A percentile compares a stretch with the other conserved stretches of the same genome.
phyloP scores from a whole-genome alignment of 2,329 filamentous ascomycete species.

The Cytospora leucostoma region DNA sequence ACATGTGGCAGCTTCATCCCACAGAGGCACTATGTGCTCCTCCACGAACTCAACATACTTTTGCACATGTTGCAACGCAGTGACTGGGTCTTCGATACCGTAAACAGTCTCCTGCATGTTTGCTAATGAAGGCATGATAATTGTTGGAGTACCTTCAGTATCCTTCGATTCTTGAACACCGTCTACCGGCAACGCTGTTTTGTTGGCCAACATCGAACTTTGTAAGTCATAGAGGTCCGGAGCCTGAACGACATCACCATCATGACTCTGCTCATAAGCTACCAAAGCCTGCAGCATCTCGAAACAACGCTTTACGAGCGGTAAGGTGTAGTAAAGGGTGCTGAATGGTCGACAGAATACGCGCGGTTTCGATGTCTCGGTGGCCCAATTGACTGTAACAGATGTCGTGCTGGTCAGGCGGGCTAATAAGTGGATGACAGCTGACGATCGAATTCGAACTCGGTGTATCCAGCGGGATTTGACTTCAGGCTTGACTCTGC shows the following conservation, averaged over 20 bases:
- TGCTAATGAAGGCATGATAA: neutral
- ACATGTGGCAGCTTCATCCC: constrained; percentile 8
- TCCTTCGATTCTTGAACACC: neutral
- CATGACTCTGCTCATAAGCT: neutral
- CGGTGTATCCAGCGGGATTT: constrained; percentile 26
- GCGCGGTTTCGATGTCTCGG: constrained; percentile 18
- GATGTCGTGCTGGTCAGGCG: constrained; percentile 9
- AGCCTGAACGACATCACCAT: too few relatives aligned
- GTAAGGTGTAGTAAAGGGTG: constrained; percentile 25
- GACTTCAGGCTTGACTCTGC: neutral
- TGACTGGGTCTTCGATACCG: neutral
- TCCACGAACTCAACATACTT: constrained; percentile 18
- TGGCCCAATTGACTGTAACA: constrained; percentile 12
- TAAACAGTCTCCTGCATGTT: neutral
- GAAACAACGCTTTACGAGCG: constrained; percentile 22
- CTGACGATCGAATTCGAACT: constrained; percentile 30
- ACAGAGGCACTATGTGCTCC: constrained; percentile 13
- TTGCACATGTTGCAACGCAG: neutral
- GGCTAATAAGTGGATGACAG: constrained; percentile 26
- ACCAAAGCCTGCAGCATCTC: neutral
- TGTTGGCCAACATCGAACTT: neutral
- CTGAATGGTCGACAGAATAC: constrained; percentile 30
- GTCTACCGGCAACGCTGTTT: neutral
- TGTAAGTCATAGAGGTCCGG: neutral
- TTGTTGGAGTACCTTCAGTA: neutral